These are phyloP conservation scores for Malus hybrid DNA, from an alignment of 331 rosid species.

Conservation along the genomic window DNA sequence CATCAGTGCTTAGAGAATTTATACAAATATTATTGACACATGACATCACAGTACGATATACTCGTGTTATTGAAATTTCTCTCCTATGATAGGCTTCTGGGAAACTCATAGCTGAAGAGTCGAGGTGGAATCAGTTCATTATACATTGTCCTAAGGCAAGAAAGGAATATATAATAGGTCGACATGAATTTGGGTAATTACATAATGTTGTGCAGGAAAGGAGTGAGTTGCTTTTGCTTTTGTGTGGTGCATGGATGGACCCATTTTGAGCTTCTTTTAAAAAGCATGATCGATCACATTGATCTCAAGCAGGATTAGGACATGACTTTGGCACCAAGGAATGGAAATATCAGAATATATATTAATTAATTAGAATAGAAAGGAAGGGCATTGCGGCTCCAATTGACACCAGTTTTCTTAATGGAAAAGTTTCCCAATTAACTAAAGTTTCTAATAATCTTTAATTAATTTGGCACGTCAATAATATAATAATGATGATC, in stretches of 20 bases:
- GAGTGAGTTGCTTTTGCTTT: slow-evolving; percentile 9
- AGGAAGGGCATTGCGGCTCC: slow-evolving; percentile 15
- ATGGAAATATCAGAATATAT: slow-evolving; percentile 32
- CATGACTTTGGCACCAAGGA: slow-evolving; percentile 13
- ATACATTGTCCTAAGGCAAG: slow-evolving; percentile 43
- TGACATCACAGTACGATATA: too few species aligned
- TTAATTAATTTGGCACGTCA: not conserved
- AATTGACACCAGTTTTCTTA: slow-evolving; percentile 23
- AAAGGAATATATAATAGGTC: slow-evolving; percentile 20
- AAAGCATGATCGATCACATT: slow-evolving; percentile 28
- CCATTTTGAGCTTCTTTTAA: slow-evolving; percentile 42
- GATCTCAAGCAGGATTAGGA: slow-evolving; percentile 24
- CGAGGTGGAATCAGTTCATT: slow-evolving; percentile 30
- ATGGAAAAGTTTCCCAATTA: slow-evolving; percentile 11
- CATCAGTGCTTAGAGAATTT: too few species aligned
- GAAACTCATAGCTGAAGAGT: too few species aligned
- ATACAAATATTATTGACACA: too few species aligned
- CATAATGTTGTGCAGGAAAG: slow-evolving; percentile 1
- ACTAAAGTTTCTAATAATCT: not conserved
- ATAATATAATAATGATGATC: not conserved
- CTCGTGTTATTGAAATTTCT: too few species aligned
- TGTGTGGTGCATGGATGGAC: slow-evolving; percentile 25
- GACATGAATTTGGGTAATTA: slow-evolving; percentile 38
- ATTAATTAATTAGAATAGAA: not conserved
- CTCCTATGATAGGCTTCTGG: too few species aligned